Base-by-base conservation (phyloP, 768 basidiomycete genomes). In the Lentinula guzmanii region DNA sequence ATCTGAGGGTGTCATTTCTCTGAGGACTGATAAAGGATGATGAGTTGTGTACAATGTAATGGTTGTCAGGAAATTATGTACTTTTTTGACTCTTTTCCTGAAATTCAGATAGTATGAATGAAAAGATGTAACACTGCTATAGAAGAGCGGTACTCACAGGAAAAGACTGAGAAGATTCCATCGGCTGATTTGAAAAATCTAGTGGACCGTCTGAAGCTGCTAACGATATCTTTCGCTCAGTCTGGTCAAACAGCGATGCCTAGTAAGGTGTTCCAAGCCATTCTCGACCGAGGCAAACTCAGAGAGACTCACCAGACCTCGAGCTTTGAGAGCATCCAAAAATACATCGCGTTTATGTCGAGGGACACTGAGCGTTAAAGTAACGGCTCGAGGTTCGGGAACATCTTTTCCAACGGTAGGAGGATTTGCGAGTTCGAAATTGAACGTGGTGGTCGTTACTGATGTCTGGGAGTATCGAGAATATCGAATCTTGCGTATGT, bases 351-450 rank as follows among this genome's bases (percentile, higher is more conserved):
- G 37, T 65, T 45, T 16, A 15, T 52, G 21, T 3, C 34, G 45
- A 33, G 48, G 34, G 11, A 50, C 18, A 5, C 28, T 18, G 34
- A 55, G 5, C 34, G 51, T 45, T 33, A 54, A 21, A 42, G 37
- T 33, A 46, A 59, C 46, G 6, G 35, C 54, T 43, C 33, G 31
- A 33, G 33, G 58, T 34, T 46, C 46, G 18, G 21, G 21, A 13
- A n/a, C 24, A 43, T 28, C 37, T 15, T 64, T 43, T 10, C 73
- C 79, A 16, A 84, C 66, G 24, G 72, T 64, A 7, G 82, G 81
- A n/a, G 77, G 72, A 51, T 69, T 68, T 5, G 70, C 69, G 52
- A 79, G 65, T 34, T 67, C 54, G 24, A 77, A 61, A 45, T 62
- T 71, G 53, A 82, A 70, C 28, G 66, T 60, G 18, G 69, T 66